These are phyloP conservation scores for Pythium rhizo-oryzae DNA, from an alignment of 352 stramenopile species.

Conservation along the genomic window DNA sequence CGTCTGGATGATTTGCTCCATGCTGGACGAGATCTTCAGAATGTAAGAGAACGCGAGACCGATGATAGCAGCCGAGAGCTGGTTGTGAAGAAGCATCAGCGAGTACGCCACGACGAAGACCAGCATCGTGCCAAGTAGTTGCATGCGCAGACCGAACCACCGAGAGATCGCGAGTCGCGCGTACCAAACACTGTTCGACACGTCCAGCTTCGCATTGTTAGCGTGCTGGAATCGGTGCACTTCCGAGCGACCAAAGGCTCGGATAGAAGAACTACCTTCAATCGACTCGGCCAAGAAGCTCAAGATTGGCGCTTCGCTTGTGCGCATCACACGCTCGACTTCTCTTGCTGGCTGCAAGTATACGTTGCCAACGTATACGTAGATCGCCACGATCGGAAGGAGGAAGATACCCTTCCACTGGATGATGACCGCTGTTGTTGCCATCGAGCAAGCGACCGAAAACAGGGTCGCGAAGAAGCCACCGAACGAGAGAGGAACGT, in stretches of 20 bases:
- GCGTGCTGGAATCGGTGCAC: slow-evolving; percentile 38
- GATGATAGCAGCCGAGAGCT: slow-evolving; percentile 56
- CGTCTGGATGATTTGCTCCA: slow-evolving; percentile 72
- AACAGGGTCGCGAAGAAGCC: slow-evolving; percentile 55
- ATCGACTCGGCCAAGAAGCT: slow-evolving; percentile 55
- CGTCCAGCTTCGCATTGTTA: slow-evolving; percentile 36
- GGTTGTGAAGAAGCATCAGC: slow-evolving; percentile 43
- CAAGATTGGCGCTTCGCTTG: slow-evolving; percentile 44
- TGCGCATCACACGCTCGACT: slow-evolving; percentile 48
- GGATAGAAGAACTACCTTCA: slow-evolving; percentile 42
- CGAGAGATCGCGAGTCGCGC: slow-evolving; percentile 40
- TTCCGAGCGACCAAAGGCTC: slow-evolving; percentile 52
- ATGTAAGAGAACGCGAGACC: slow-evolving; percentile 87
- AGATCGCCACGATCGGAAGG: slow-evolving; percentile 75
- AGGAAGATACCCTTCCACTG: slow-evolving; percentile 63
- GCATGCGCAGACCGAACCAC: slow-evolving; percentile 61
- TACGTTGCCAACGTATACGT: slow-evolving; percentile 52
- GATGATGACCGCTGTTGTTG: slow-evolving; percentile 63
- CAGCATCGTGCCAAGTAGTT: slow-evolving; percentile 76
- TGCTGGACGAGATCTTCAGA: slow-evolving; percentile 60
- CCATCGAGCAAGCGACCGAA: slow-evolving; percentile 55
- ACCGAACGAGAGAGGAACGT: slow-evolving; percentile 31
- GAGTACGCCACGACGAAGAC: slow-evolving; percentile 67
- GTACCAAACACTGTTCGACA: slow-evolving; percentile 25
- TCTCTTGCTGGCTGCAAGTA: slow-evolving; percentile 52